Conservation (phyloP, 2,329 filamentous ascomycete species). For the Fusarium redolens region DNA sequence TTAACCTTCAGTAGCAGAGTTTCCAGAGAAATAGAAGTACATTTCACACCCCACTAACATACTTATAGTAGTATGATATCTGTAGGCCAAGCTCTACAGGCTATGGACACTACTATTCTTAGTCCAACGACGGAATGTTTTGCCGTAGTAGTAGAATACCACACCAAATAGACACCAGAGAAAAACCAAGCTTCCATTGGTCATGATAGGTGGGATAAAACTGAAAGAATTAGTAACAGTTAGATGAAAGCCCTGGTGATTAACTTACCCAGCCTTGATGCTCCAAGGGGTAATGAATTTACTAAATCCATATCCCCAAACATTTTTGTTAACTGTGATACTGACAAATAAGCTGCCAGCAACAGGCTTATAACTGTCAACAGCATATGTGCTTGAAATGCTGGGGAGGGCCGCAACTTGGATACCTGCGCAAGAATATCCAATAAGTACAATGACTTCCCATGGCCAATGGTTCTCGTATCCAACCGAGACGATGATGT, state of each 20-base stretch:
- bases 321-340: not conserved
- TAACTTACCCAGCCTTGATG: not conserved
- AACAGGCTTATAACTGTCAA: not conserved
- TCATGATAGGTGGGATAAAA: not conserved
- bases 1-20: too few species aligned
- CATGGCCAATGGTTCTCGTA: not conserved
- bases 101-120: not conserved
- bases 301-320: not conserved
- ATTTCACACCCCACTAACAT: too few species aligned
- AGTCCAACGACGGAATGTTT: not conserved
- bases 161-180: slow-evolving; percentile 4
- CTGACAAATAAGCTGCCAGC: not conserved
- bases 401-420: not conserved
- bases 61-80: too few species aligned
- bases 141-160: not conserved
- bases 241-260: accelerated
- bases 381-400: not conserved
- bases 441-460: not conserved
- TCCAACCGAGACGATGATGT: not conserved
- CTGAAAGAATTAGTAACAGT: not conserved
- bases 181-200: not conserved
- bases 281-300: not conserved
- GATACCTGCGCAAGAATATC: not conserved
- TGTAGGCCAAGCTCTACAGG: too few species aligned
- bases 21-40: too few species aligned